Conservation (phyloP, 345 rosid species). For the Eucalyptus cloeziana region DNA sequence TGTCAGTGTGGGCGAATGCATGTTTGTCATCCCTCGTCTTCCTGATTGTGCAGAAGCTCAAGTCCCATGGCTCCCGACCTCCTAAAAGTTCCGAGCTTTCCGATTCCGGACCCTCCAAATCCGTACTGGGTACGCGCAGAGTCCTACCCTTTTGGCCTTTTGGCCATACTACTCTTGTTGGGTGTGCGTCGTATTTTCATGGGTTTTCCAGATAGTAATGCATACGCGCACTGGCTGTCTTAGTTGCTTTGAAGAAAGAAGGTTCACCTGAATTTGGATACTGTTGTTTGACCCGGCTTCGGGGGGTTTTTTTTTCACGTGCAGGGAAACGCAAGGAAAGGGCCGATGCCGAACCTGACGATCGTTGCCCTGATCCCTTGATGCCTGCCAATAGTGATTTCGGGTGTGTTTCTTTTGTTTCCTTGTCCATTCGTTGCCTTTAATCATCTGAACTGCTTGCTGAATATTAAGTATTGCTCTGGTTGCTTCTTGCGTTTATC, state of each 20-base stretch:
- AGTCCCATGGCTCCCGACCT: constrained; percentile 16
- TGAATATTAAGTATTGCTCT: background rate
- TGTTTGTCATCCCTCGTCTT: background rate
- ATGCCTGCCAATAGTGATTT: constrained; percentile 51
- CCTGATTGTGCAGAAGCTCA: constrained; percentile 42
- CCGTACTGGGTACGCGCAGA: constrained; percentile 35
- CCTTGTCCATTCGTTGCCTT: background rate
- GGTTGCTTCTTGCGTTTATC: background rate
- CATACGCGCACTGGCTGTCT: background rate
- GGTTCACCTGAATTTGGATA: background rate
- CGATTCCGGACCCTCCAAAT: constrained; percentile 15
- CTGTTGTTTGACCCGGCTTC: background rate
- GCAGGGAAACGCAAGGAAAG: constrained; percentile 87
- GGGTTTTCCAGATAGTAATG: background rate
- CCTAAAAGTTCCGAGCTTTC: constrained; percentile 2
- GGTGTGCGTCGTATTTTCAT: background rate
- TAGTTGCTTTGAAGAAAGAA: background rate
- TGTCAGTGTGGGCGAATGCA: background rate
- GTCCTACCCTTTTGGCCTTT: background rate
- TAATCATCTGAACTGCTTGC: background rate
- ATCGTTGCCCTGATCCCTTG: constrained; percentile 36
- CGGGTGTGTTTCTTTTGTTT: constrained; percentile 36
- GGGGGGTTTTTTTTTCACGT: background rate
- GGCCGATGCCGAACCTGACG: constrained; percentile 27
- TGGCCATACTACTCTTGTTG: background rate